These are phyloP conservation scores for Wallacemonas sp. DNA, from an alignment of 208 protist genomes.

Conservation along the genomic window DNA sequence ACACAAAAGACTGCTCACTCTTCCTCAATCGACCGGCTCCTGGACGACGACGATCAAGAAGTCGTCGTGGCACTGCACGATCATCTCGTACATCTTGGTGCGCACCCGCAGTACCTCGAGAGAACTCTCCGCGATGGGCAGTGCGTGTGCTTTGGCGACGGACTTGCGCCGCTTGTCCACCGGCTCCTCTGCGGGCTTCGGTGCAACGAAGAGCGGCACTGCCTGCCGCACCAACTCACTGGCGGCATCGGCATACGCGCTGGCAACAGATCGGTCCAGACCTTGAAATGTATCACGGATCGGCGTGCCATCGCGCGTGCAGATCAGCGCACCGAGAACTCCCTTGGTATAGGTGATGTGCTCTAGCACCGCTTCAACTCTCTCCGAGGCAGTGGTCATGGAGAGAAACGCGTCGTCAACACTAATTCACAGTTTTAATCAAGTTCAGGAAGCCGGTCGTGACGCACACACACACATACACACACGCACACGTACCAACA, in stretches of 20 bases:
- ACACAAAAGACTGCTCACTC: background rate
- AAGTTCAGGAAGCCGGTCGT: no score
- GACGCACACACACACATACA: no score
- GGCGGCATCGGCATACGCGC: slow-evolving; percentile 55
- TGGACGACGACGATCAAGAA: slow-evolving; percentile 84
- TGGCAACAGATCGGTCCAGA: slow-evolving; percentile 64
- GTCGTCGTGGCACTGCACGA: slow-evolving; percentile 70
- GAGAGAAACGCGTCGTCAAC: no score
- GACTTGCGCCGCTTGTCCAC: background rate
- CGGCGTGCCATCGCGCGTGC: slow-evolving; percentile 59
- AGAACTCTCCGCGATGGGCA: slow-evolving; percentile 38
- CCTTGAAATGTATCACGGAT: slow-evolving; percentile 85
- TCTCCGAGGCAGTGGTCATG: slow-evolving; percentile 37
- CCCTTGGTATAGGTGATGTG: slow-evolving; percentile 86
- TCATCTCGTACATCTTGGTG: slow-evolving; percentile 65
- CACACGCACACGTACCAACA: no score
- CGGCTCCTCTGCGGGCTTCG: background rate
- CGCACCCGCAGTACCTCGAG: slow-evolving; percentile 72
- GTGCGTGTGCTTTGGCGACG: background rate
- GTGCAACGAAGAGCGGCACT: slow-evolving; percentile 15
- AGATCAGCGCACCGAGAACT: slow-evolving; percentile 78
- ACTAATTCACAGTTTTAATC: no score
- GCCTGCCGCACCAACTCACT: slow-evolving; percentile 42
- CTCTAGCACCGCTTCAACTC: slow-evolving; percentile 77
- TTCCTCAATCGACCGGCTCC: slow-evolving; percentile 53